phyloP scores from a whole-genome alignment of 1,284 basidiomycete species.

The Cutaneotrichosporon sp. region DNA sequence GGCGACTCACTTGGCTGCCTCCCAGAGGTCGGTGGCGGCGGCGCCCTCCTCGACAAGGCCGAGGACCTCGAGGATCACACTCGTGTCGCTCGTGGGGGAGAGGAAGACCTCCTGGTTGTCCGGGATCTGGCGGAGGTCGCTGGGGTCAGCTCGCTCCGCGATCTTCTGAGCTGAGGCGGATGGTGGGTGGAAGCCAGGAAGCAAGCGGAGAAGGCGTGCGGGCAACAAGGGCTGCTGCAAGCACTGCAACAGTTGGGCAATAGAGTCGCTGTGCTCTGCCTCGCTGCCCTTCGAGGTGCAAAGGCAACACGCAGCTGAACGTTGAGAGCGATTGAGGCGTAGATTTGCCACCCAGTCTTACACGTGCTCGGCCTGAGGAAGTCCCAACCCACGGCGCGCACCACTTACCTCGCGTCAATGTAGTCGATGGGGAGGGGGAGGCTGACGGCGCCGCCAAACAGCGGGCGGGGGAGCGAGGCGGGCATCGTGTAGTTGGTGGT shows the following conservation, averaged over 20 bases:
- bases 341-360: not conserved
- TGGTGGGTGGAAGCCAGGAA: too few relatives aligned
- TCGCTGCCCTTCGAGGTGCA: too few relatives aligned
- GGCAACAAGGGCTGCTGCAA: too few relatives aligned
- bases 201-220: too few relatives aligned
- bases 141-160: constrained; percentile 56
- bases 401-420: constrained; percentile 86
- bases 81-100: constrained; percentile 67
- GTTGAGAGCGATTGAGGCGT: not conserved
- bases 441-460: constrained; percentile 74
- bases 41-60: constrained; percentile 65
- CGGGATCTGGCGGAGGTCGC: constrained; percentile 89
- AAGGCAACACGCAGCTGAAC: not conserved
- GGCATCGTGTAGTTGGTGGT: constrained; percentile 16
- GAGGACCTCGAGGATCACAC: constrained; percentile 84
- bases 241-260: too few relatives aligned
- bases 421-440: constrained; percentile 63
- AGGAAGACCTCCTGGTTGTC: constrained; percentile 95
- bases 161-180: too few relatives aligned
- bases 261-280: too few relatives aligned
- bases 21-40: constrained; percentile 52
- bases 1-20: constrained; percentile 68
- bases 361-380: not conserved
- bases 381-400: not conserved
- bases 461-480: constrained; percentile 22